These are phyloP conservation scores for Ephemerocybe angulata DNA, from an alignment of 768 basidiomycete genomes.

Conservation along the genomic window DNA sequence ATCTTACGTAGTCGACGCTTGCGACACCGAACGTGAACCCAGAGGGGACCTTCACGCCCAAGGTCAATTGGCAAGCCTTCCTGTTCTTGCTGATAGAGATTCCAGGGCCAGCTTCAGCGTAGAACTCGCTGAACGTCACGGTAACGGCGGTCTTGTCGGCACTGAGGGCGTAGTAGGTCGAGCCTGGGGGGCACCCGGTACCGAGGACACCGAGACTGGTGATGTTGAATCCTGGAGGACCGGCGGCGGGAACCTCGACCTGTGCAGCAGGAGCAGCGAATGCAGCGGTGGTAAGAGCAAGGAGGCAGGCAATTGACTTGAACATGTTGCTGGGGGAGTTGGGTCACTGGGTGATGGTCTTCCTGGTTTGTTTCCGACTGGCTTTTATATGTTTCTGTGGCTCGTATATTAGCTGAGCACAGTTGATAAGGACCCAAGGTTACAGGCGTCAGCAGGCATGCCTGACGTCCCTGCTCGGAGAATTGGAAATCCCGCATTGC, in stretches of 20 bases:
- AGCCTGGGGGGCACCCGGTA: conserved; percentile 20
- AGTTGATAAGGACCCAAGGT: no score
- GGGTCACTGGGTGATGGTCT: neutral
- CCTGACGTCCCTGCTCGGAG: neutral
- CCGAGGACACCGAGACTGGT: conserved; percentile 19
- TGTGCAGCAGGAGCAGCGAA: neutral
- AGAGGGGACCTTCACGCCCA: conserved; percentile 13
- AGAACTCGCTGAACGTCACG: conserved; percentile 4
- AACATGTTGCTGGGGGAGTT: conserved; percentile 3
- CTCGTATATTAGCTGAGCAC: no score
- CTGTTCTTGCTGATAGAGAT: conserved; percentile 7
- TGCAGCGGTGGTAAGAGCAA: neutral
- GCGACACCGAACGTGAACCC: conserved; percentile 18
- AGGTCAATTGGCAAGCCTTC: conserved; percentile 13
- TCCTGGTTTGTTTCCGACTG: neutral
- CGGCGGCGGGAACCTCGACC: neutral
- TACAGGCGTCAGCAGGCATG: no score
- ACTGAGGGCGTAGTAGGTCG: conserved; percentile 13
- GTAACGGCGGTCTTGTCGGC: conserved; percentile 3
- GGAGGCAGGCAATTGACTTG: conserved; percentile 3
- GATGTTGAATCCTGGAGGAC: conserved; percentile 13
- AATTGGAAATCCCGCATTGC: neutral
- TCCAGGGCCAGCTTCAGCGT: conserved; percentile 1
- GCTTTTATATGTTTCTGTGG: neutral
- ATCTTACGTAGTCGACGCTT: conserved; percentile 12